These are phyloP conservation scores for Collybiopsis luxurians DNA, from an alignment of 768 basidiomycete species.

Conservation along the genomic window DNA sequence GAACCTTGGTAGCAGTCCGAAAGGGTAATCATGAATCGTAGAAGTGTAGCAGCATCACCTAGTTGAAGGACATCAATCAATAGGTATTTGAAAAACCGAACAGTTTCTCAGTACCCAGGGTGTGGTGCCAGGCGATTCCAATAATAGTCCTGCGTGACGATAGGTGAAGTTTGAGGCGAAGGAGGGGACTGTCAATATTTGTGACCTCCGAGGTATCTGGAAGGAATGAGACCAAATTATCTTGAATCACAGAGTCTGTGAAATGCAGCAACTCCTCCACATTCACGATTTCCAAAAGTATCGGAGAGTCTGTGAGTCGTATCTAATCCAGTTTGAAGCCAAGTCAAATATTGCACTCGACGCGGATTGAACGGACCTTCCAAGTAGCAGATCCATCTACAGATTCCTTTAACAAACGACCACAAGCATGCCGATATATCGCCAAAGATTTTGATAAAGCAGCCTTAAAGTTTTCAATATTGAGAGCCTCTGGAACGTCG, in stretches of 20 bases:
- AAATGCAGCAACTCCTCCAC: neutral
- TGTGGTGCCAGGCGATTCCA: conserved; percentile 33
- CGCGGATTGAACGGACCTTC: neutral
- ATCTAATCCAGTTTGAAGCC: neutral
- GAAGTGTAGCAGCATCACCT: conserved; percentile 27
- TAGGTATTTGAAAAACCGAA: too few relatives aligned
- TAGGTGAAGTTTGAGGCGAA: conserved; percentile 24
- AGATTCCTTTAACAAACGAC: neutral
- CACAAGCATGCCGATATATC: conserved; percentile 2
- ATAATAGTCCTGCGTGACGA: conserved; percentile 22
- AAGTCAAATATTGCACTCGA: neutral
- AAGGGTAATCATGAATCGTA: conserved; percentile 25
- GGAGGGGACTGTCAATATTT: neutral
- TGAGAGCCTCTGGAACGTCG: neutral
- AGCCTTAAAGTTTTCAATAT: neutral
- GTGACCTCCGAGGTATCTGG: neutral
- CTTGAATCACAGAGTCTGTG: neutral
- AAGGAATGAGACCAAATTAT: neutral
- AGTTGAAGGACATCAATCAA: neutral
- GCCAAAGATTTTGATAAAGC: conserved; percentile 7
- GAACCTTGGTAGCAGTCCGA: conserved; percentile 26
- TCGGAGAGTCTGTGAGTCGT: neutral
- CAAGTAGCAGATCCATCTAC: neutral
- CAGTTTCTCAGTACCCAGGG: conserved; percentile 27
- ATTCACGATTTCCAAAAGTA: neutral